Evolutionary conservation across 2,329 filamentous ascomycete genomes (phyloP).

Genomic region (Ceratocystis ficicola): DNA sequence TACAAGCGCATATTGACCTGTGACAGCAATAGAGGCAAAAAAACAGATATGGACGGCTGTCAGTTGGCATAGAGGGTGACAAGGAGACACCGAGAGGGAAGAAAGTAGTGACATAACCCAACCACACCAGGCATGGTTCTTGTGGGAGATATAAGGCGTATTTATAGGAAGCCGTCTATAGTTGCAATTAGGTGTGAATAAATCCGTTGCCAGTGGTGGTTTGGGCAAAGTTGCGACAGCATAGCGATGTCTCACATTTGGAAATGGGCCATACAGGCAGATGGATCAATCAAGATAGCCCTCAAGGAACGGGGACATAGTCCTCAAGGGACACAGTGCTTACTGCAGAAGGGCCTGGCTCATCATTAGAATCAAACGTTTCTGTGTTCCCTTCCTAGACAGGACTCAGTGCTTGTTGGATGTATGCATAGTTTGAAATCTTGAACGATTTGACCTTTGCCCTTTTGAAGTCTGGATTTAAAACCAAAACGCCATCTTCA

Average conservation of each 20-base stretch:
- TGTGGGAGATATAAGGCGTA: background rate
- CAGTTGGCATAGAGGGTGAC: background rate
- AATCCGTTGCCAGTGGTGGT: no score
- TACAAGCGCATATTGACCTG: background rate
- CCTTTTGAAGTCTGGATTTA: conserved; percentile 43
- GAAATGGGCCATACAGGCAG: no score
- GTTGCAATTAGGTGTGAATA: no score
- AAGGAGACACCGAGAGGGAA: background rate
- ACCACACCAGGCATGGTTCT: background rate
- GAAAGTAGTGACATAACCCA: background rate
- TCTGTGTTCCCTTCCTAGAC: background rate
- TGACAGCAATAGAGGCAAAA: background rate
- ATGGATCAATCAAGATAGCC: no score
- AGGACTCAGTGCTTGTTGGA: conserved; percentile 26
- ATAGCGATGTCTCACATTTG: no score
- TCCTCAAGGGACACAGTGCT: no score
- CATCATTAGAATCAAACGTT: no score
- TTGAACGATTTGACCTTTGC: conserved; percentile 44
- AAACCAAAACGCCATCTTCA: conserved; percentile 47
- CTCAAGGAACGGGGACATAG: no score
- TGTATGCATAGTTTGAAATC: conserved; percentile 44
- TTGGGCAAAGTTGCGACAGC: no score
- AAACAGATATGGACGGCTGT: background rate
- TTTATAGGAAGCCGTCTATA: no score
- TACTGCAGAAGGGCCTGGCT: no score